Evolutionary conservation across 169 alveolate genomes (phyloP).

Genomic region (Besnoitia besnoiti): DNA sequence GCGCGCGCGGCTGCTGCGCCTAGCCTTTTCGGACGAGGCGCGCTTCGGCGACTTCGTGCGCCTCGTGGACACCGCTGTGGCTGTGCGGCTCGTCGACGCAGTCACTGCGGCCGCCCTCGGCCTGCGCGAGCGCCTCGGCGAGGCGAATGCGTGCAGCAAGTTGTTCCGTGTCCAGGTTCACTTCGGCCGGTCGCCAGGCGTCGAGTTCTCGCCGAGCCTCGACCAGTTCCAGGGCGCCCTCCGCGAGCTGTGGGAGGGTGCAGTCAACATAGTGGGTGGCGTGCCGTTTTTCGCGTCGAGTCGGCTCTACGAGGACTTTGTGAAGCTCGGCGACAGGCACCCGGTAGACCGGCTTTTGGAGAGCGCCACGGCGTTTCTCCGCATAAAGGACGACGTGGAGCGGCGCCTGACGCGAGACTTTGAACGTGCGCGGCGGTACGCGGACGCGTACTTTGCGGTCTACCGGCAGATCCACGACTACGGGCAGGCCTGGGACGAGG

Average conservation of each 20-base stretch:
- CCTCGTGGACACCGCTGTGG: constrained; percentile 56
- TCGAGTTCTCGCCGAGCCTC: constrained; percentile 60
- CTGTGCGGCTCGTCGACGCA: constrained; percentile 63
- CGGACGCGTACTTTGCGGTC: constrained; percentile 63
- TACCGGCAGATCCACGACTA: constrained; percentile 69
- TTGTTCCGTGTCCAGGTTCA: constrained; percentile 55
- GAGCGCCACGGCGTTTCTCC: neutral
- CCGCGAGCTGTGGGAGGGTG: constrained; percentile 65
- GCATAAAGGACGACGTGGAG: constrained; percentile 28
- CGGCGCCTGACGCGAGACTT: constrained; percentile 60
- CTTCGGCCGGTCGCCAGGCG: constrained; percentile 47
- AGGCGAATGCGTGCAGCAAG: constrained; percentile 54
- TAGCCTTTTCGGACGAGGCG: constrained; percentile 66
- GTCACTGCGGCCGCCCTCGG: constrained; percentile 44
- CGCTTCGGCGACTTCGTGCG: constrained; percentile 56
- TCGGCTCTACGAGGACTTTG: constrained; percentile 66
- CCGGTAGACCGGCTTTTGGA: neutral
- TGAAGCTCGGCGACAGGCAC: constrained; percentile 34
- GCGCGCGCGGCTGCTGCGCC: constrained; percentile 50
- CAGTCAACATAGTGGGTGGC: constrained; percentile 47
- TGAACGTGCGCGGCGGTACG: constrained; percentile 65
- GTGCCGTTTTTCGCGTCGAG: constrained; percentile 41
- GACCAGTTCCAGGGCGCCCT: constrained; percentile 49
- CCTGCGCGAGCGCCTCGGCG: constrained; percentile 58
- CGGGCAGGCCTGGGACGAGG: constrained; percentile 65